Percentiles rank a stretch among this genome's conserved stretches.
Evolutionary conservation across 1,139 yeast species (phyloP).

Genomic region (Taphrina betulina): DNA sequence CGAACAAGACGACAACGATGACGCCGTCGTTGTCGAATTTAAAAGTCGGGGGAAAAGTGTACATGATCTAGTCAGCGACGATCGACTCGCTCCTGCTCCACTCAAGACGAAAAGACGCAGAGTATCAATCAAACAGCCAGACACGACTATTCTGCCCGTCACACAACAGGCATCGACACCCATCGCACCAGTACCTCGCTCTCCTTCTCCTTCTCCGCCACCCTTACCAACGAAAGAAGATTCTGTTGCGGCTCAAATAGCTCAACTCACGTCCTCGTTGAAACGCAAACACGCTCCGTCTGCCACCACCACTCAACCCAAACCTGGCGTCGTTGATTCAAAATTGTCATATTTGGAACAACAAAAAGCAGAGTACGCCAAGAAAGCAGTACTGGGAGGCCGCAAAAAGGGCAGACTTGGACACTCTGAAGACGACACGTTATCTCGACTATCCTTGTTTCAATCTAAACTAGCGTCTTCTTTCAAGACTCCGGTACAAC

Average conservation of each 20-base stretch:
- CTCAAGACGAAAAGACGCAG: slow-evolving; percentile 12
- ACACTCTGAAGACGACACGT: slow-evolving; percentile 37
- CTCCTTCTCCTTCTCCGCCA: slow-evolving; percentile 6
- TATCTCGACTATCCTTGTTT: slow-evolving; percentile 39
- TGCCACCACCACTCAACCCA: too few species aligned
- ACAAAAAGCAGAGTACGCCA: slow-evolving; percentile 36
- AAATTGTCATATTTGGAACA: slow-evolving; percentile 37
- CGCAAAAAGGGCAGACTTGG: slow-evolving; percentile 29
- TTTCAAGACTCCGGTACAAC: not conserved
- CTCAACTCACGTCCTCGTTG: slow-evolving; percentile 20
- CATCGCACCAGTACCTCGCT: slow-evolving; percentile 1
- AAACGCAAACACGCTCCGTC: slow-evolving; percentile 26
- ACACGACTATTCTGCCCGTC: not conserved
- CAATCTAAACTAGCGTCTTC: slow-evolving; percentile 39
- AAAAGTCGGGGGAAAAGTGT: slow-evolving; percentile 50
- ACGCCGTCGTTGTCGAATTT: slow-evolving; percentile 19
- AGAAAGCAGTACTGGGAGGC: slow-evolving; percentile 32
- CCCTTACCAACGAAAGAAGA: not conserved
- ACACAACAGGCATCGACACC: not conserved
- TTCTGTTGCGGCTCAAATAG: slow-evolving; percentile 23
- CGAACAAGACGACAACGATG: slow-evolving; percentile 42
- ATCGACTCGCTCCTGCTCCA: slow-evolving; percentile 38
- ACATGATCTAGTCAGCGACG: slow-evolving; percentile 49
- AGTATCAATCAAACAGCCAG: not conserved
- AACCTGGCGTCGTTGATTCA: too few species aligned